Percentiles rank a stretch among this genome's conserved stretches.
phyloP scores from a whole-genome alignment of 225 moss, liverwort and hornwort species.

The Polytrichum formosum region DNA sequence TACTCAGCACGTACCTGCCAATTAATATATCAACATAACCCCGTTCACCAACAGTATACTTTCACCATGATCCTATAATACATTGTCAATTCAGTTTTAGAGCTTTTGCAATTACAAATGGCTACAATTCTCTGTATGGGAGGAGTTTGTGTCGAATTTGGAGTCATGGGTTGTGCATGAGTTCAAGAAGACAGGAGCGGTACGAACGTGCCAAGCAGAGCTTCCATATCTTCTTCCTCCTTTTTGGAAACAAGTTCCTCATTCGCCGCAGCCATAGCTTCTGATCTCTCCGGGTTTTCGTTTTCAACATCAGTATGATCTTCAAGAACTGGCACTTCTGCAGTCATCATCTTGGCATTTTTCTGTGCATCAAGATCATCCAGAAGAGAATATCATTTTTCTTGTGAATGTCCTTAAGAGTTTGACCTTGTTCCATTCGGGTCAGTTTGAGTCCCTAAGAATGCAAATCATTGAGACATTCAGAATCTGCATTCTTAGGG shows the following conservation, averaged over 20 bases:
- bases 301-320: constrained; percentile 33
- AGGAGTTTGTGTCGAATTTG: no score
- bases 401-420: neutral
- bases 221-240: constrained; percentile 99
- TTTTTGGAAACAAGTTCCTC: constrained; percentile 96
- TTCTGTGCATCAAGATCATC: constrained; percentile 23
- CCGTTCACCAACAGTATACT: no score
- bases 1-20: constrained; percentile 91
- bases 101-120: no score
- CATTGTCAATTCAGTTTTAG: no score
- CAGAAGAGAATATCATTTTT: neutral
- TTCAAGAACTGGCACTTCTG: constrained; percentile 20
- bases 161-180: no score
- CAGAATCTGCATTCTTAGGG: no score
- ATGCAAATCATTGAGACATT: no score
- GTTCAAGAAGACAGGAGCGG: no score
- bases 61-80: no score
- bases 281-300: constrained; percentile 29
- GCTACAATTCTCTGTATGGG: no score
- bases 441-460: no score
- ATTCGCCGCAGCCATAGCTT: constrained; percentile 46
- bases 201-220: constrained; percentile 91
- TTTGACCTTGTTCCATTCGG: no score
- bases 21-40: neutral
- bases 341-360: constrained; percentile 8